These are phyloP conservation scores for Ceratocystis eucalypticola DNA, from an alignment of 2,329 filamentous ascomycete species.

Conservation along the genomic window DNA sequence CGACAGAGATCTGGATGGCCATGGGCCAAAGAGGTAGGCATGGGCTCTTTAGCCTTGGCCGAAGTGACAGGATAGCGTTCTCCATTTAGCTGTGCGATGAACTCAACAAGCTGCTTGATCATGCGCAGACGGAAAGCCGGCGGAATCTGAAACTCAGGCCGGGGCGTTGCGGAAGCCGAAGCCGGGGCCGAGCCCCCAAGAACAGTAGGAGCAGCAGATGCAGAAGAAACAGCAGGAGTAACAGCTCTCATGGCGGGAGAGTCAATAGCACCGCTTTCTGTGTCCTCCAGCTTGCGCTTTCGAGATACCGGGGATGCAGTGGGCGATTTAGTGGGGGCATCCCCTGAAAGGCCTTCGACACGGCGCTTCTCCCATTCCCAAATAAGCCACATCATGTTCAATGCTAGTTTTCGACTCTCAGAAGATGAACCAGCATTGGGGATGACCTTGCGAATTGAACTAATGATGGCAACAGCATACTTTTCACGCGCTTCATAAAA, in stretches of 20 bases:
- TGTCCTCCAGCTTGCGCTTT: conserved; percentile 66
- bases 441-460: conserved; percentile 77
- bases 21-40: conserved; percentile 30
- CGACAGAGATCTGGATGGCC: conserved; percentile 31
- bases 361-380: conserved; percentile 86
- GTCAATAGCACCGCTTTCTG: conserved; percentile 22
- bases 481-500: conserved; percentile 94
- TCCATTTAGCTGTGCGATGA: conserved; percentile 68
- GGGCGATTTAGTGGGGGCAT: background rate
- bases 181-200: background rate
- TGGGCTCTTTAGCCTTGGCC: conserved; percentile 47
- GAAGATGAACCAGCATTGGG: conserved; percentile 69
- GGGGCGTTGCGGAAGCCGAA: conserved; percentile 21
- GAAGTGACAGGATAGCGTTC: conserved; percentile 72
- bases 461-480: conserved; percentile 78
- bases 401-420: conserved; percentile 79
- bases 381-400: conserved; percentile 82
- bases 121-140: conserved; percentile 58
- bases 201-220: background rate
- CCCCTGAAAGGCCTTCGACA: conserved; percentile 43
- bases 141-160: conserved; percentile 55
- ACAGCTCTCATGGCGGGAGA: background rate
- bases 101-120: conserved; percentile 89
- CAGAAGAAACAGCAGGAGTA: background rate
- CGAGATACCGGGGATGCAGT: conserved; percentile 51